phyloP scores from a whole-genome alignment of 2,329 filamentous ascomycete genomes.

The Cadophora luteo-olivacea region DNA sequence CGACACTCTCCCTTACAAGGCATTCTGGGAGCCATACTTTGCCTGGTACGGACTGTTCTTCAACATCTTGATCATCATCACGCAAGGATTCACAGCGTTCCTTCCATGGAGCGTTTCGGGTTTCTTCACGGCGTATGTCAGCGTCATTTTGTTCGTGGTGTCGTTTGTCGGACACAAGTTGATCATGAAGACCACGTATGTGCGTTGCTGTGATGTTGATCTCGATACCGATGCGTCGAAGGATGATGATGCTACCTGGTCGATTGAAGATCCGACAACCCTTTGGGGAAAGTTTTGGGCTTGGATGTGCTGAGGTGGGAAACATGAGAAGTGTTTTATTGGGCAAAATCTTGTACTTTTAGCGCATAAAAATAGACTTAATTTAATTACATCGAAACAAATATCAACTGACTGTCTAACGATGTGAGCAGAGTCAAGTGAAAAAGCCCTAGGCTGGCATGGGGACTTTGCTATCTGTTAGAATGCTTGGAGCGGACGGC shows the following conservation, averaged over 20 bases:
- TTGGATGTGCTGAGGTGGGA: conserved; percentile 29
- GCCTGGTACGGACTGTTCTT: conserved; percentile 72
- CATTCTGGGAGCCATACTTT: conserved; percentile 67
- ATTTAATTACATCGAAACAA: conserved; percentile 2
- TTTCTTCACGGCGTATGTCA: conserved; percentile 71
- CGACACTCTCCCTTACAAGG: conserved; percentile 63
- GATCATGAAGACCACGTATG: conserved; percentile 46
- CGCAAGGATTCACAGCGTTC: conserved; percentile 73
- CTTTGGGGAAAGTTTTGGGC: conserved; percentile 38
- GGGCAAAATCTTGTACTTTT: conserved; percentile 3
- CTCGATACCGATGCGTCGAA: conserved; percentile 49
- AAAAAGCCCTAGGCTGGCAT: no score
- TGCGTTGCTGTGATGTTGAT: conserved; percentile 50
- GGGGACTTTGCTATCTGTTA: no score
- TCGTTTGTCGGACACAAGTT: conserved; percentile 67
- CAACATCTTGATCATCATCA: conserved; percentile 67
- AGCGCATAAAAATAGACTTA: not conserved
- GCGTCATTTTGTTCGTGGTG: conserved; percentile 66
- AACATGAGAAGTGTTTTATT: not conserved
- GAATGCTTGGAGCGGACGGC: no score
- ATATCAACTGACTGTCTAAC: no score
- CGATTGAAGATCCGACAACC: conserved; percentile 40
- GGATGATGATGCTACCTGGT: conserved; percentile 47
- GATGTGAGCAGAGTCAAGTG: no score
- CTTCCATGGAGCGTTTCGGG: conserved; percentile 64